These are phyloP conservation scores for Cytospora piceae DNA, from an alignment of 2,329 filamentous ascomycete species.

Conservation along the genomic window DNA sequence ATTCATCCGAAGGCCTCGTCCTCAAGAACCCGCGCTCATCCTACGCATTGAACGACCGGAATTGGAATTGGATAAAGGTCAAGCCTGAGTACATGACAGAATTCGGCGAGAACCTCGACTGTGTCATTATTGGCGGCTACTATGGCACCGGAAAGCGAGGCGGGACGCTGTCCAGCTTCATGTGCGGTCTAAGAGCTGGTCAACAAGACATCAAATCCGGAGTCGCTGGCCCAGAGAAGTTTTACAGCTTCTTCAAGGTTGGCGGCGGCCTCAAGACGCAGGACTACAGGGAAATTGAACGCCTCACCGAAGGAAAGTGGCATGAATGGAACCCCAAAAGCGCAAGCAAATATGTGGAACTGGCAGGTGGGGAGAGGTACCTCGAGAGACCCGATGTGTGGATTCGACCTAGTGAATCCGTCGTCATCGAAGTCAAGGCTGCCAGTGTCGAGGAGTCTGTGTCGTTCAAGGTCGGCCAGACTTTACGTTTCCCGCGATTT, in stretches of 20 bases:
- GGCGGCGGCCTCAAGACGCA: conserved; percentile 87
- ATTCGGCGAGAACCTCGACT: conserved; percentile 91
- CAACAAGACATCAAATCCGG: conserved; percentile 65
- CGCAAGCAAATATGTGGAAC: conserved; percentile 76
- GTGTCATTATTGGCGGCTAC: conserved; percentile 87
- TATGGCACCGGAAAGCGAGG: conserved; percentile 87
- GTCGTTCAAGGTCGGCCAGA: conserved; percentile 75
- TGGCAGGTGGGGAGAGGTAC: conserved; percentile 72
- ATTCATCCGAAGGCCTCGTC: conserved; percentile 87
- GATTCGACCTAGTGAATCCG: conserved; percentile 86
- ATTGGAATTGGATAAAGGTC: conserved; percentile 97
- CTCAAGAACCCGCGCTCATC: conserved; percentile 89
- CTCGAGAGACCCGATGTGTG: conserved; percentile 85
- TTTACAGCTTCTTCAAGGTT: conserved; percentile 95
- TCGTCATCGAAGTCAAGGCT: conserved; percentile 89
- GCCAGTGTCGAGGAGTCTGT: conserved; percentile 76
- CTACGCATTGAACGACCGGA: conserved; percentile 86
- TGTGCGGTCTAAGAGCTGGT: conserved; percentile 84
- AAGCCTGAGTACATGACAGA: conserved; percentile 99
- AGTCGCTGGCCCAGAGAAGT: conserved; percentile 68
- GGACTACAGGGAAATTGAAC: conserved; percentile 82
- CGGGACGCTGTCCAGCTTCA: conserved; percentile 79
- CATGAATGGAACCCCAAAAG: conserved; percentile 79
- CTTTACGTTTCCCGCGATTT: conserved; percentile 90
- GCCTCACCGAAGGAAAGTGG: conserved; percentile 92